These are phyloP conservation scores for Chenopodium formosanum DNA, from an alignment of 148 eudicot genomes.

Conservation along the genomic window DNA sequence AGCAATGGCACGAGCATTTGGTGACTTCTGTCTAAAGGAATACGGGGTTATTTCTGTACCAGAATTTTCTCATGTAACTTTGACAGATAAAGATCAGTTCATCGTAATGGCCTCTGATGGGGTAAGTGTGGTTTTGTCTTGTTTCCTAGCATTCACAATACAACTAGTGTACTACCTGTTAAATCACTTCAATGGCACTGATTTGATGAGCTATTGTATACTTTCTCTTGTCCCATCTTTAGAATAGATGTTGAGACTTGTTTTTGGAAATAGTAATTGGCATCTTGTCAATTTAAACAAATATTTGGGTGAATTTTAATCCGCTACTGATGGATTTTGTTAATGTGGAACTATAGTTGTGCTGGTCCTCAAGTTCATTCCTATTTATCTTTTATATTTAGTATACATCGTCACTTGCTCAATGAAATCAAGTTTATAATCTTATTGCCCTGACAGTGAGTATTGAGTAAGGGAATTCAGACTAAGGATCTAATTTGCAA, in stretches of 20 bases:
- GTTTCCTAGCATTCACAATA: conserved; percentile 2
- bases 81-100: conserved; percentile 82
- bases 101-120: conserved; percentile 97
- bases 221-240: background rate
- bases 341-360: background rate
- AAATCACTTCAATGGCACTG: no score
- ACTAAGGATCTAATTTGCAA: background rate
- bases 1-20: conserved; percentile 99
- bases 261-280: background rate
- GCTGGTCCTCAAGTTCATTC: background rate
- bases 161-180: conserved; percentile 7
- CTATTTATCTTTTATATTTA: background rate
- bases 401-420: background rate
- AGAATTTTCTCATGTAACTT: conserved; percentile 70
- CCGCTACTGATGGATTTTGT: background rate
- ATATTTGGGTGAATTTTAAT: no score
- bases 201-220: background rate
- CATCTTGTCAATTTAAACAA: no score
- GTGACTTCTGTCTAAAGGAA: conserved; percentile 94
- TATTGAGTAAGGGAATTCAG: background rate
- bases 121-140: conserved; percentile 47
- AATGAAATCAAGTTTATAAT: background rate
- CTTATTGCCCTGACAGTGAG: background rate
- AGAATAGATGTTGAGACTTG: background rate
- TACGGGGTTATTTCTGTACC: conserved; percentile 96